Evolutionary conservation across 139 green algal species (phyloP).

Genomic region (Ettlia oleoabundans): DNA sequence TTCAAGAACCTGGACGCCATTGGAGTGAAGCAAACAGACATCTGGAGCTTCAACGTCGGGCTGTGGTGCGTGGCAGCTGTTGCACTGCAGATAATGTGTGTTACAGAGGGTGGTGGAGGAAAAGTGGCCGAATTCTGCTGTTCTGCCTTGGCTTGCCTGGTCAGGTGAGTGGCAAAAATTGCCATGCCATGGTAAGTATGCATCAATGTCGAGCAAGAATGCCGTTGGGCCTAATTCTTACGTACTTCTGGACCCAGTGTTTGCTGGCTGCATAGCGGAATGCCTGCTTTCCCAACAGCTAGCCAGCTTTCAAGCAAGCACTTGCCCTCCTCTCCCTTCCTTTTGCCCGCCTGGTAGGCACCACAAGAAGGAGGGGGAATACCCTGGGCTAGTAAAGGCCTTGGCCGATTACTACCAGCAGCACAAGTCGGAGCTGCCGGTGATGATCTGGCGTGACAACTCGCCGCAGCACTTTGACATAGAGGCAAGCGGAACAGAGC

Average conservation of each 20-base stretch:
- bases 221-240: too few relatives aligned
- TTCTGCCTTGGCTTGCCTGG: too few relatives aligned
- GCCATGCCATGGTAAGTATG: too few relatives aligned
- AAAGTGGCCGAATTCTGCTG: too few relatives aligned
- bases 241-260: too few relatives aligned
- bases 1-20: not conserved
- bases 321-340: not conserved
- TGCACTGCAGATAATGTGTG: too few relatives aligned
- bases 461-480: slow-evolving; percentile 5
- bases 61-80: not conserved
- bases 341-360: not conserved
- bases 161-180: too few relatives aligned
- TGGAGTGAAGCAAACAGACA: not conserved
- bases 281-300: too few relatives aligned
- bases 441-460: not conserved
- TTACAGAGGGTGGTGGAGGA: too few relatives aligned
- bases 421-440: not conserved
- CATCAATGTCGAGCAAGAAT: too few relatives aligned
- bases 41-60: slow-evolving; percentile 3
- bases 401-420: not conserved
- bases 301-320: not conserved
- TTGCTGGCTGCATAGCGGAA: too few relatives aligned
- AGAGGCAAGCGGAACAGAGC: not conserved
- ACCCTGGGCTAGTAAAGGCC: not conserved
- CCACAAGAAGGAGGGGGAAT: not conserved